A percentile compares a stretch with the other conserved stretches of the same genome.
phyloP scores from a whole-genome alignment of 2,329 filamentous ascomycete species.

The Sporothrix variecibatus region DNA sequence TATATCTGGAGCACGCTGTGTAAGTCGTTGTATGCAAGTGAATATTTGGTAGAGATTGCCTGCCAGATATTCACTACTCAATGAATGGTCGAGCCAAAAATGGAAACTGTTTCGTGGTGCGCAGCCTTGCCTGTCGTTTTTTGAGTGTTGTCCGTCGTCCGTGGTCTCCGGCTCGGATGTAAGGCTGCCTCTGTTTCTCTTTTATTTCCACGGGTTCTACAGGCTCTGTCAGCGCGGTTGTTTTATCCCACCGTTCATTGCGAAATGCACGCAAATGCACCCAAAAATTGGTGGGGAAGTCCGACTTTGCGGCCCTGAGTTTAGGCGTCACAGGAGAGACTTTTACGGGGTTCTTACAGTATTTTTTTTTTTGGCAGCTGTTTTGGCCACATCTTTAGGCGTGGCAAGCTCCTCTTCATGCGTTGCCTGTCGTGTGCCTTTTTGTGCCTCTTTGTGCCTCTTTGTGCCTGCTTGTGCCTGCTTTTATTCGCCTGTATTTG shows the following conservation, averaged over 20 bases:
- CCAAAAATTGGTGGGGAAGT: constrained; percentile 11
- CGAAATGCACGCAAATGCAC: background rate
- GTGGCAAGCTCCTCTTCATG: background rate
- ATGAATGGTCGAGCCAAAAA: background rate
- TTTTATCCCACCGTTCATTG: background rate
- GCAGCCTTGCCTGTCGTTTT: background rate
- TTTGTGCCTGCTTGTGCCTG: background rate
- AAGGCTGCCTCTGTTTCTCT: too few relatives aligned
- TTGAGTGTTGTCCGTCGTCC: background rate
- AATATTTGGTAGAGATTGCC: background rate
- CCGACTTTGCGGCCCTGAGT: background rate
- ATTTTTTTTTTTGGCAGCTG: background rate
- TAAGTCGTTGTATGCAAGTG: background rate
- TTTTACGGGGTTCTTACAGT: background rate
- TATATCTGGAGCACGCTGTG: background rate
- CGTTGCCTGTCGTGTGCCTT: background rate
- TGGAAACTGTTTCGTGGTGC: background rate
- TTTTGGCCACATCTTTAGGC: background rate
- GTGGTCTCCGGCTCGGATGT: background rate
- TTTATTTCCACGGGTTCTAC: background rate
- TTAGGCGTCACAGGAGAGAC: background rate
- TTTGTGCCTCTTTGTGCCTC: too few relatives aligned
- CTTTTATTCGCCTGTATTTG: too few relatives aligned
- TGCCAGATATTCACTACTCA: background rate
- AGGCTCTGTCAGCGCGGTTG: background rate